Base-by-base conservation (phyloP, 2,329 filamentous ascomycete genomes). In the Aaosphaeria pasadenensis region DNA sequence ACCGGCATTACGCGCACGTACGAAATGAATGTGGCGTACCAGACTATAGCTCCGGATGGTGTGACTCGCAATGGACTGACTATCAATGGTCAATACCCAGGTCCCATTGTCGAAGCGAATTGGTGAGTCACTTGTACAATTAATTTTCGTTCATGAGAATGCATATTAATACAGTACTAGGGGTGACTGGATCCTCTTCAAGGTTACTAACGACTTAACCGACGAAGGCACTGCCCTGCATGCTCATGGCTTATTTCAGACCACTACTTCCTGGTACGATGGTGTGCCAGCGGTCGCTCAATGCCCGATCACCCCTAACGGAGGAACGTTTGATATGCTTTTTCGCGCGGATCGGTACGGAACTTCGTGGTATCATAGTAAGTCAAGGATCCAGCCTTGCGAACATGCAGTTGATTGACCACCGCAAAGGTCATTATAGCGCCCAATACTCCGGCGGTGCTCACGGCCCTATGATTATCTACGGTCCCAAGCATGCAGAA, bases 211-310 rank as follows among this genome's bases (percentile, higher is more conserved):
- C 48, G 59, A 60, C 6, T 46, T 66, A 11, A 60, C 59, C 2
- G 54, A 63, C 33, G 66, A 70, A 42, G 67, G 67, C 7, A 70
- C 68, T 9, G 39, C 66, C 1, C 44, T 71, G 13, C 68, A 71
- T 45, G 64, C 63, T 39, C 64, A 69, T 41, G 66, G 67, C 39
- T 48, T 71, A 11, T 47, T 66, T 29, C 67, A 71, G 35, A 55
- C 52, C 11, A 53, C 56, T n/a, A 67, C 63, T 24, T 57, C 62
- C 6, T 70, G 63, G 62, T 67, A 63, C 45, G 67, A 71, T 47
- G 67, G 67, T 47, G 67, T 71, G 2, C 65, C 67, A 4, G 61
- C 62, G 7, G 58, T 69, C 30, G 47, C 50, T 30, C 66, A 70
- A 43, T 71, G 67, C 44, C 69, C 69, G 2, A 63, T 71, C 36